phyloP scores from a whole-genome alignment of 2,329 filamentous ascomycete species.

The Clonostachys byssicola region DNA sequence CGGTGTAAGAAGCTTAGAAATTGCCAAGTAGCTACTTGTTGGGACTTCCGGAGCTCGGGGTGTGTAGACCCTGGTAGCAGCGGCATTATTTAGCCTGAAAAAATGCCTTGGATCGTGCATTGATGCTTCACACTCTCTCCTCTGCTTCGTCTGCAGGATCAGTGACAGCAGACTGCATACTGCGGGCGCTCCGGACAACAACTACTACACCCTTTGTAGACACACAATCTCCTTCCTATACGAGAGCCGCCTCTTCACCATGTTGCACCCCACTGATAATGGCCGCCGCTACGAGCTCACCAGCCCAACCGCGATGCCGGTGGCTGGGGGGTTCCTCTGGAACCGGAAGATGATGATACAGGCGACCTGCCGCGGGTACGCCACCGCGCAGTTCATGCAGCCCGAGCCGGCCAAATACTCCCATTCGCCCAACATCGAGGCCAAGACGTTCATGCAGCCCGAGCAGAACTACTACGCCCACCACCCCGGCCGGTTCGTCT shows the following conservation, averaged over 20 bases:
- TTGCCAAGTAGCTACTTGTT: no score
- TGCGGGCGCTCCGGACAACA: no score
- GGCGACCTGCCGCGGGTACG: slow-evolving; percentile 53
- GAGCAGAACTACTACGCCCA: slow-evolving; percentile 56
- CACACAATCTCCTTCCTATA: no score
- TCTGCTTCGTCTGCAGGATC: no score
- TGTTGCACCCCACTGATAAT: slow-evolving; percentile 14
- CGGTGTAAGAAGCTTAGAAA: no score
- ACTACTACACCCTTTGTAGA: no score
- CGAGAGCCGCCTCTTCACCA: background rate
- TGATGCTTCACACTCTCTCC: no score
- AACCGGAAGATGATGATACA: slow-evolving; percentile 60
- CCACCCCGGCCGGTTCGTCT: slow-evolving; percentile 55
- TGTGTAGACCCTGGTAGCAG: no score
- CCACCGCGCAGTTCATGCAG: slow-evolving; percentile 56
- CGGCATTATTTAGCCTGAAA: no score
- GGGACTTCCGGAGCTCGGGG: no score
- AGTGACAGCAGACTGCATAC: no score
- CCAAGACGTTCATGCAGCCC: slow-evolving; percentile 57
- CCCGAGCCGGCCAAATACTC: slow-evolving; percentile 57
- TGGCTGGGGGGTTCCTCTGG: slow-evolving; percentile 53
- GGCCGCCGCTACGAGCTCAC: slow-evolving; percentile 51
- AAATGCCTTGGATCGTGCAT: no score
- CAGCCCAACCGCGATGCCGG: slow-evolving; percentile 50
- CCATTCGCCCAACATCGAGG: slow-evolving; percentile 53